Base-by-base conservation (phyloP, 179 eudicot species). In the Spinacia oleracea region DNA sequence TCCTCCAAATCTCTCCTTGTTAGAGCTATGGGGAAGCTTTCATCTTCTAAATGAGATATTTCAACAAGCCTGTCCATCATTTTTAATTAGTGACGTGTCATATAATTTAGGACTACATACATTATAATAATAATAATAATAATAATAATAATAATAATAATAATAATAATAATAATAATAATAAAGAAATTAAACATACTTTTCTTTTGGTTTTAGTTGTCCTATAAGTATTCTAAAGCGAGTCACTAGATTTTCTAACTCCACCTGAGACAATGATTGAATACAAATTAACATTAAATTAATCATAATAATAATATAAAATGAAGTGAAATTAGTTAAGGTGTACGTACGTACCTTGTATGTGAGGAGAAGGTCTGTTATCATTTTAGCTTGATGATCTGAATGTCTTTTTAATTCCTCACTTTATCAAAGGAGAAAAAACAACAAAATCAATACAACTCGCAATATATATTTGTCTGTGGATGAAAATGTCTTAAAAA, bases 331-430 rank as follows among this genome's bases (percentile, higher is more conserved):
- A 56, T n/a, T 1, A 45, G 51, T 23, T 60, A n/a, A 48, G 32
- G 2, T 20, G 42, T 79, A 81, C n/a, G n/a, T n/a, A 1, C 10
- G 53, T 79, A 82, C 87, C 87, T 82, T 76, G 51, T 82, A 82
- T 14, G 79, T 77, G 40, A 78, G 72, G 40, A 82, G 79, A 69
- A 74, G 70, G 4, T 70, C 65, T 25, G 73, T 18, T 40, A 74
- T 64, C 50, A 79, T 70, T 25, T 80, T 58, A 32, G 25, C 60
- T n/a, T 82, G 77, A 62, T 65, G 40, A 50, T 79, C 76, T 43
- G 79, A 72, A 27, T 74, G 64, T 35, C 62, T 58, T 34, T 70
- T 63, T 51, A 85, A n/a, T 73, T 85, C 87, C 51, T 62, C 76
- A 46, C 87, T 85, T 67, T 32, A 77, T 23, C 72, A 50, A 15